Evolutionary conservation across 768 basidiomycete species (phyloP), one percentile per base, ranked within the genome.

Genomic region (Nidularia pulvinata): DNA sequence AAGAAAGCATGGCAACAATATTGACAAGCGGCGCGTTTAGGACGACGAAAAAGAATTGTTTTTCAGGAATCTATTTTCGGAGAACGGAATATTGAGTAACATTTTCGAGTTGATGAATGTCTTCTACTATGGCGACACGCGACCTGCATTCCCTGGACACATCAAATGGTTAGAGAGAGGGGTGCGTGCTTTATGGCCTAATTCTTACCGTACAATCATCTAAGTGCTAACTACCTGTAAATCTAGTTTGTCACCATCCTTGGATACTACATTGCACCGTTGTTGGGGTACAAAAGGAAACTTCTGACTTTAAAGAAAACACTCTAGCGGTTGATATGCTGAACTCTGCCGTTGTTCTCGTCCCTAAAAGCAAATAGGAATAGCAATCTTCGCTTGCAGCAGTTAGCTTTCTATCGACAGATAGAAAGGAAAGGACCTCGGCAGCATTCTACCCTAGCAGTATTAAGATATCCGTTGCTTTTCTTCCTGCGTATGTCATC

Each of bases 11-110:
- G 45, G 10, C 19, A 9, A 9, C 45, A 46, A 46, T 10, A 46
- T 19, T 46, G 45, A 14, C 46, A 19, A 9, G 22, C 3, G 10
- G 13, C 32, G 54, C 16, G 19, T 19, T 19, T 33, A 69, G 68
- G 68, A 69, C 49, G 58, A 57, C 11, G 62, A 66, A 42, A 72
- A 72, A 48, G 69, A 70, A 35, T 16, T 72, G 5, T 70, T 69
- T 61, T 72, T 72, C 55, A 60, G 69, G 33, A 69, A 69, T 46
- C 1, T 67, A n/a, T 39, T 67, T 7, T 48, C 10, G 5, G 56
- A 50, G 22, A 65, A 65, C 6, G 57, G 48, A 14, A 13, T 51
- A 16, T 45, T 56, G 10, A 52, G 55, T 7, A 58, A 53, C 43
- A 36, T 66, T 13, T 49, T 70, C 5, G 52, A 65, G 35, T 60